Evolutionary conservation across 1,284 basidiomycete genomes (phyloP), one percentile per base, ranked within the genome.

Genomic region (Trichosporon ovoides): DNA sequence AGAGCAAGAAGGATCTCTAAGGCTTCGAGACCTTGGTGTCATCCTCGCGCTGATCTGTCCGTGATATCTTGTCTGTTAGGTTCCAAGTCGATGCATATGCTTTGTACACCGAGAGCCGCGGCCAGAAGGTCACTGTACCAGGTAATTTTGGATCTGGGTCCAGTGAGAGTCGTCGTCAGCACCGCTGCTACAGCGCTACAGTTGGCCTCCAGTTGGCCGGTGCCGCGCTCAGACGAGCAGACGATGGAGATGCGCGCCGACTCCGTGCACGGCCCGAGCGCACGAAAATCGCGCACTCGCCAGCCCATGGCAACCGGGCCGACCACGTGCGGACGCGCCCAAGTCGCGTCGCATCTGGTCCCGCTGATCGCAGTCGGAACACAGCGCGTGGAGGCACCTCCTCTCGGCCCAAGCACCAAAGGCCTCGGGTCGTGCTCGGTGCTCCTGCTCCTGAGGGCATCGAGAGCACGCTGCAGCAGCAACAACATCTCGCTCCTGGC

Each of bases 1-100:
- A 53, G 52, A 12, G 18, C 31, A 58, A 58, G 52, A 58, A 58
- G 57, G 37, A 38, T 28, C 52, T 54, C 28, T 58, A 54, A 34
- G 46, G 28, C 28, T 31, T 9, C 9, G 28, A 31, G 28, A 31
- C 5, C 28, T n/a, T n/a, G 9, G 28, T 4, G 9, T 31, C 28
- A 9, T 31, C 28, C 28, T 9, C 9, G 4, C 28, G 28, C 28
- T 31, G 28, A 31, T 31, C 9, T 31, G 28, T 31, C 28, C 28
- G 28, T 31, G 28, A 31, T 31, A 31, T 31, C 28, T n/a, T 31
- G 28, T 31, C 28, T 31, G 28, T 31, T 31, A 31, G 28, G 28
- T 31, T 31, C n/a, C 28, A 31, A 31, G 28, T 31, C 5, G 28
- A 31, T 31, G 28, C 28, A 31, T 31, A 9, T 31, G 28, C 28